phyloP scores from a whole-genome alignment of 2,329 filamentous ascomycete genomes.

The Magnaporthiopsis poae region DNA sequence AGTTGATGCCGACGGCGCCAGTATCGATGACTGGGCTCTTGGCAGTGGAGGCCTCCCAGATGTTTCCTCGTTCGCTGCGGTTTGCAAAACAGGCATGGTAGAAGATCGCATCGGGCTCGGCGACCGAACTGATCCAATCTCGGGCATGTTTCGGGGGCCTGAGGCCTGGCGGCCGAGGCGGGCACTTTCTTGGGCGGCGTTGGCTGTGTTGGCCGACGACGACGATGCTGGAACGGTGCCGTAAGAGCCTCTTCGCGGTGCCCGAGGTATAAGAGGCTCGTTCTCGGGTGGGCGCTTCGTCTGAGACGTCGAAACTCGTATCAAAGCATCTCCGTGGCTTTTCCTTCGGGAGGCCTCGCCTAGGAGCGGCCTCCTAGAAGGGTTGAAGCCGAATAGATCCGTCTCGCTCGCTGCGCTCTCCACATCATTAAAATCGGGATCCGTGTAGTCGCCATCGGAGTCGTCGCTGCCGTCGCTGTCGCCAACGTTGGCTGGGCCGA shows the following conservation, averaged over 20 bases:
- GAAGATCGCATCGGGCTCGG: neutral
- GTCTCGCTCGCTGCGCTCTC: constrained; percentile 32
- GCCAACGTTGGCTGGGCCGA: constrained; percentile 15
- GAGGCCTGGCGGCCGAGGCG: neutral
- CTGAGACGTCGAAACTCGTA: neutral
- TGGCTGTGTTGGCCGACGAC: neutral
- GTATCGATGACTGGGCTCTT: neutral
- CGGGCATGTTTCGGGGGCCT: neutral
- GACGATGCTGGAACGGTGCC: neutral
- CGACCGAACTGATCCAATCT: neutral
- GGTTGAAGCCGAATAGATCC: constrained; percentile 27
- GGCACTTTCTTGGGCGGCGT: neutral
- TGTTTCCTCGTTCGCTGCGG: neutral
- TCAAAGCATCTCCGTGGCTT: constrained; percentile 25
- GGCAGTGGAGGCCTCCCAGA: neutral
- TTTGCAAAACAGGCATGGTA: neutral
- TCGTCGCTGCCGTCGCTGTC: constrained; percentile 14
- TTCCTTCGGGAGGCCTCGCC: constrained; percentile 22
- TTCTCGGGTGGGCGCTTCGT: neutral
- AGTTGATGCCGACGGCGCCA: neutral
- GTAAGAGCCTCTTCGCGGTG: neutral
- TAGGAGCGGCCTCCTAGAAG: constrained; percentile 19
- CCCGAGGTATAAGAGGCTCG: neutral
- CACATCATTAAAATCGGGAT: constrained; percentile 27
- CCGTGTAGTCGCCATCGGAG: constrained; percentile 11